These are phyloP conservation scores for Wallemia mellicola DNA, from an alignment of 1,284 basidiomycete genomes.

Conservation along the genomic window DNA sequence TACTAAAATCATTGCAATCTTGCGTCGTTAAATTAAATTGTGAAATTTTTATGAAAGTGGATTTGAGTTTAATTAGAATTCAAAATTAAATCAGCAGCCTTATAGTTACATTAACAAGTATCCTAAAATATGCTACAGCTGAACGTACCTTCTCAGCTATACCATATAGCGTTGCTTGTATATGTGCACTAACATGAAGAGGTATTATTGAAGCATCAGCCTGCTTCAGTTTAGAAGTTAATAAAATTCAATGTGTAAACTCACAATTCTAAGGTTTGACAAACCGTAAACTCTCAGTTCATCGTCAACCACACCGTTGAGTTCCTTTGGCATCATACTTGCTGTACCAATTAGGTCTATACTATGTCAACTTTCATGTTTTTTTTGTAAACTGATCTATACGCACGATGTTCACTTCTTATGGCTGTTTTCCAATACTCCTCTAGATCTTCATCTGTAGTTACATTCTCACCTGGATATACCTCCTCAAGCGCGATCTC, in stretches of 20 bases:
- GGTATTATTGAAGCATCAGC: slow-evolving; percentile 2
- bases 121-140: neutral
- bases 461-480: neutral
- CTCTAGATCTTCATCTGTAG: neutral
- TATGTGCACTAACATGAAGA: slow-evolving; percentile 3
- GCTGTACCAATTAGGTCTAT: slow-evolving; percentile 15
- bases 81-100: neutral
- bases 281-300: slow-evolving; percentile 21
- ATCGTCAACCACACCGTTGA: slow-evolving; percentile 19
- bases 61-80: neutral
- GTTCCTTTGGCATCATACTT: slow-evolving; percentile 17
- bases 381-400: neutral
- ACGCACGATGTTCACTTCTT: neutral
- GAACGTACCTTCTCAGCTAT: slow-evolving; percentile 3
- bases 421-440: neutral
- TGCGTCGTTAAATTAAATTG: no score
- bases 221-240: neutral
- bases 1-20: no score
- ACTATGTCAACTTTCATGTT: neutral
- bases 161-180: slow-evolving; percentile 4
- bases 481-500: neutral
- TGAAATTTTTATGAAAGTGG: no score
- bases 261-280: slow-evolving; percentile 22
- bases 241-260: neutral
- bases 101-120: neutral